phyloP scores from a whole-genome alignment of 257 asterid genomes.

The Salvia hispanica region DNA sequence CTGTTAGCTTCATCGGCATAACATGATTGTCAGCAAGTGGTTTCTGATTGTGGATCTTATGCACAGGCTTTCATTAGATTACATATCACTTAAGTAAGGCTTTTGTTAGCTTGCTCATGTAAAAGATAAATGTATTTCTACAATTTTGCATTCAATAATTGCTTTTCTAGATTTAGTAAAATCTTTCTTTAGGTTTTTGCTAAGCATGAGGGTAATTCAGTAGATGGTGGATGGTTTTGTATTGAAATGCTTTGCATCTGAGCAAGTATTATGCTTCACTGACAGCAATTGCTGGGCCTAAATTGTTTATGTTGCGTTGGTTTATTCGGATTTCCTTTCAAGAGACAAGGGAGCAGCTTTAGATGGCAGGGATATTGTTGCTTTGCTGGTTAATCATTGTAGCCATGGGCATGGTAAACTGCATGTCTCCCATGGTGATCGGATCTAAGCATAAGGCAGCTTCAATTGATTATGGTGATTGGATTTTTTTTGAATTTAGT shows the following conservation, averaged over 20 bases:
- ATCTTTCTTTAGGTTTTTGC: neutral
- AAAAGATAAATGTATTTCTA: conserved; percentile 7
- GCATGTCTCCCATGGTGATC: neutral
- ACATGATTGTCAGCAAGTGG: neutral
- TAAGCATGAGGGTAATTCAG: conserved; percentile 4
- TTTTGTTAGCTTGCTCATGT: neutral
- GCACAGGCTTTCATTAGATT: no score
- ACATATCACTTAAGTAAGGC: neutral
- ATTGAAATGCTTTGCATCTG: conserved; percentile 12
- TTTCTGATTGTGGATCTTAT: conserved; percentile 8
- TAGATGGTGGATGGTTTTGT: conserved; percentile 8
- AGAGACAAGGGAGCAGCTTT: conserved; percentile 22
- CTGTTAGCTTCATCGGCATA: neutral
- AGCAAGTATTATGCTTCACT: conserved; percentile 15
- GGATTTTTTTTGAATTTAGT: neutral
- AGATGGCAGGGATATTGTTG: conserved; percentile 12
- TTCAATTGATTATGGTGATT: conserved; percentile 16
- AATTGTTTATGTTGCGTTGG: neutral
- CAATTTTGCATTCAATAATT: conserved; percentile 6
- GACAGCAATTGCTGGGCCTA: neutral
- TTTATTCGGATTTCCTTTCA: conserved; percentile 6
- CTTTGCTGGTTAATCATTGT: conserved; percentile 14
- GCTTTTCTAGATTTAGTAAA: neutral
- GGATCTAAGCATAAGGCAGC: conserved; percentile 6
- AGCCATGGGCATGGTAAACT: conserved; percentile 3